Percentiles rank a stretch among this genome's conserved stretches.
These are phyloP conservation scores for Coemansia sp. DNA, from an alignment of 192 early-diverging fungal genomes.

Conservation along the genomic window DNA sequence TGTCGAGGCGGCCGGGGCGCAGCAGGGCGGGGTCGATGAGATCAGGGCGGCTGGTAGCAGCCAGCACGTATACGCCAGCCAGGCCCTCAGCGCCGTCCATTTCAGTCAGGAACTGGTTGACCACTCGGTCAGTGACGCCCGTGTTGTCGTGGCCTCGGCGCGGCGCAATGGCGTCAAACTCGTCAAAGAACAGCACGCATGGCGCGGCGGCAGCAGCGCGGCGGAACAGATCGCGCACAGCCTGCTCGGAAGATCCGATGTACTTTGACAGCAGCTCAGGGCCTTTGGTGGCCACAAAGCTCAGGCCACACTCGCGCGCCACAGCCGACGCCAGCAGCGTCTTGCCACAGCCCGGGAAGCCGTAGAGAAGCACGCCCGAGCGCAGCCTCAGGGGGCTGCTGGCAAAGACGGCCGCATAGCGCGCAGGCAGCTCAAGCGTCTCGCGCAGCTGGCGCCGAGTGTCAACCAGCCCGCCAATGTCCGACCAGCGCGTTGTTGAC, in stretches of 20 bases:
- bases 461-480: slow-evolving; percentile 88
- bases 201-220: slow-evolving; percentile 91
- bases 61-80: slow-evolving; percentile 95
- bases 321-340: slow-evolving; percentile 94
- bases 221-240: slow-evolving; percentile 93
- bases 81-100: slow-evolving; percentile 99
- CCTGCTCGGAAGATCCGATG: slow-evolving; percentile 96
- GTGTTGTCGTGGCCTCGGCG: slow-evolving; percentile 97
- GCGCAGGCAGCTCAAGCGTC: slow-evolving; percentile 94
- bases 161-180: slow-evolving; percentile 97
- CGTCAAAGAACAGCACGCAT: slow-evolving; percentile 97
- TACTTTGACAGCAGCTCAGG: slow-evolving; percentile 99
- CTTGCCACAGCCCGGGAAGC: slow-evolving; percentile 99
- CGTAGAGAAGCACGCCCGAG: slow-evolving; percentile 93
- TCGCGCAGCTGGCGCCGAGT: slow-evolving; percentile 82
- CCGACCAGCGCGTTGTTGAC: slow-evolving; percentile 72
- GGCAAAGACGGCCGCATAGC: slow-evolving; percentile 90
- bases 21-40: slow-evolving; percentile 82
- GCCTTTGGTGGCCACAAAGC: slow-evolving; percentile 97
- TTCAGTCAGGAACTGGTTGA: slow-evolving; percentile 97
- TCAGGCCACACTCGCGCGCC: slow-evolving; percentile 94
- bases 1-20: slow-evolving; percentile 83
- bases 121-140: slow-evolving; percentile 97
- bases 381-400: slow-evolving; percentile 85
- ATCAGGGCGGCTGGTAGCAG: slow-evolving; percentile 86